Evolutionary conservation across 2,329 filamentous ascomycete species (phyloP).

Genomic region (Arthrobotrys sinensis): DNA sequence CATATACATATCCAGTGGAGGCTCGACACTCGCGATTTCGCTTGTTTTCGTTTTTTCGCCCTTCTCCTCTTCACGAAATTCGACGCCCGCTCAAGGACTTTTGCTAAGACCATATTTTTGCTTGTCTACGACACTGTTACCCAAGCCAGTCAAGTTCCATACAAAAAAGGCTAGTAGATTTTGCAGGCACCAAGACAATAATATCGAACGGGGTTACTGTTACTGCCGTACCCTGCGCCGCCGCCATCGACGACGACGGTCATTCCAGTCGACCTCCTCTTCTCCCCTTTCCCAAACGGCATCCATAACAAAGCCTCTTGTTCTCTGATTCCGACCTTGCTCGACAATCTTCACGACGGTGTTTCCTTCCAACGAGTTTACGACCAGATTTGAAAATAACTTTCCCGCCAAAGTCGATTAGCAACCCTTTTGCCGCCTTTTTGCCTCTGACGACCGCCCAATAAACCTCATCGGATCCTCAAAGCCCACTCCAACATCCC

Average conservation of each 20-base stretch:
- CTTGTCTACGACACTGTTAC: conserved; percentile 23
- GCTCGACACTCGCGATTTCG: conserved; percentile 50
- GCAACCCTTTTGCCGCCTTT: conserved; percentile 38
- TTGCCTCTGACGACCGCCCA: conserved; percentile 47
- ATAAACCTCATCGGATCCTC: conserved; percentile 45
- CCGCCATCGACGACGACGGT: conserved; percentile 59
- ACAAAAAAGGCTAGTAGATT: conserved; percentile 51
- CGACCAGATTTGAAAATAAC: conserved; percentile 17
- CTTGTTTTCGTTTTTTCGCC: conserved; percentile 52
- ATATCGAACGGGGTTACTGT: conserved; percentile 13
- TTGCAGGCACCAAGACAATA: conserved; percentile 47
- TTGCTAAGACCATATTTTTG: conserved; percentile 20
- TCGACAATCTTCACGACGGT: conserved; percentile 2
- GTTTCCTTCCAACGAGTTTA: conserved; percentile 27
- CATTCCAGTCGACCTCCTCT: conserved; percentile 40
- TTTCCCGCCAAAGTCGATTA: conserved; percentile 26
- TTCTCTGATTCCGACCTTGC: neutral
- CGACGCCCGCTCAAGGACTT: conserved; percentile 25
- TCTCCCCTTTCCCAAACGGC: conserved; percentile 43
- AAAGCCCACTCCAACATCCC: conserved; percentile 29
- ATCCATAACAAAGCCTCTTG: conserved; percentile 8
- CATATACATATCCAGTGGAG: conserved; percentile 47
- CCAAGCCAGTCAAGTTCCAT: conserved; percentile 37
- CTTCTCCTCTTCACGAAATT: conserved; percentile 39
- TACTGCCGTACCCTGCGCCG: conserved; percentile 59